Base-by-base conservation (phyloP, 2,329 filamentous ascomycete genomes). In the Diaporthe ilicicola region DNA sequence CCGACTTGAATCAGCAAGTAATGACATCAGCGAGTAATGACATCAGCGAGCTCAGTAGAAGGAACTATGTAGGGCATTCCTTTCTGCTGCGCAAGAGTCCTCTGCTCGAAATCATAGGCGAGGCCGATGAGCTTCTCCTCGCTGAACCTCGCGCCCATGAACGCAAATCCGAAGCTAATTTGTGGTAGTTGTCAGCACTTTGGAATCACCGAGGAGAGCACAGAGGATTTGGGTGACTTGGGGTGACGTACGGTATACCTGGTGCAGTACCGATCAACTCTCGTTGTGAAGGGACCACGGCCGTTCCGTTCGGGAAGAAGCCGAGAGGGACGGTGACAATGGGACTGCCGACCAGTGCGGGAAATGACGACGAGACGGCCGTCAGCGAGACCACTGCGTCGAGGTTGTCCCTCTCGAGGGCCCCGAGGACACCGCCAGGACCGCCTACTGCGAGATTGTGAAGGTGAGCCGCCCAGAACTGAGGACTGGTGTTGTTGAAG, bases 21-120 rank as follows among this genome's bases (percentile, higher is more conserved):
- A 73, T 53, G 4, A 73, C 64, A 22, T 81, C 78, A 0, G 68
- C 72, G 29, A 82, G 69, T 34, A 12, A 73, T 53, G 4, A 73
- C 64, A 22, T 81, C 78, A 0, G 68, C 72, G 29, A 82, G 69
- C 71, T 82, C 79, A 2, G 77, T 79, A n/a, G 66, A 75, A 4
- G 81, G 81, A 37, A 74, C 65, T 1, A 81, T 71, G 44, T 76
- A 76, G 2, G 80, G 80, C 34, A 73, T 67, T 6, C 79, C 70
- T 54, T 74, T 74, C 9, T 75, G 64, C 17, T 80, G 75, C 2
- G 76, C 75, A 39, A 74, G 64, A 1, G 80, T 91, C 74, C 84
- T 81, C 81, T 92, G 90, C 82, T 93, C 91, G 79, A 89, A 92
- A 2, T 90, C 90, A 82, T 91, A 93, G 9, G 90, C 91, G 77